These are phyloP conservation scores for Pythium dissotocum DNA, from an alignment of 352 stramenopile genomes.

Conservation along the genomic window DNA sequence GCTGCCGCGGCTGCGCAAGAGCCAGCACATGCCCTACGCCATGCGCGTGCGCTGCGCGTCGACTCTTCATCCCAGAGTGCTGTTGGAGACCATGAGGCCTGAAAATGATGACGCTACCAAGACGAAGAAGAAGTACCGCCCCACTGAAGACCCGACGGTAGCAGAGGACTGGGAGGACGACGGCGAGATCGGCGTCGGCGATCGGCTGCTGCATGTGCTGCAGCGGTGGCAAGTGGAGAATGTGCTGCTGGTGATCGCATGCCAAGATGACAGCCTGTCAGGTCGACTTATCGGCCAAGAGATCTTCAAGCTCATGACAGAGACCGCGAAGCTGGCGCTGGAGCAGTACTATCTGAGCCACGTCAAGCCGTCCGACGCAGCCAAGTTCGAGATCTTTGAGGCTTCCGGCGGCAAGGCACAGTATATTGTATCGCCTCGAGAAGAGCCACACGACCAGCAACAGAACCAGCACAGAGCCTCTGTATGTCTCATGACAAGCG, in stretches of 20 bases:
- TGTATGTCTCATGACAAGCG: constrained; percentile 55
- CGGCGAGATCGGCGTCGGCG: constrained; percentile 51
- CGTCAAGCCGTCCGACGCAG: constrained; percentile 43
- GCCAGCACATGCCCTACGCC: constrained; percentile 51
- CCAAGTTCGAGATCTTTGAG: constrained; percentile 51
- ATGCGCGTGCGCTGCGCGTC: constrained; percentile 35
- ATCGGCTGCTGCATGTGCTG: constrained; percentile 78
- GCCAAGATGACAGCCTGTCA: constrained; percentile 65
- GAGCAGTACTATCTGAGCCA: constrained; percentile 72
- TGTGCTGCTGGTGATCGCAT: constrained; percentile 61
- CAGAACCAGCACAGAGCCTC: constrained; percentile 21
- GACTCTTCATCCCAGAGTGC: constrained; percentile 15
- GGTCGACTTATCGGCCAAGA: constrained; percentile 62
- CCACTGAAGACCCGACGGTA: constrained; percentile 33
- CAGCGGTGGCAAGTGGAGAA: constrained; percentile 83
- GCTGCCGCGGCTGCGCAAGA: constrained; percentile 43
- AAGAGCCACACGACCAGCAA: constrained; percentile 27
- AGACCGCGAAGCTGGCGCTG: constrained; percentile 73
- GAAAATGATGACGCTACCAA: neutral
- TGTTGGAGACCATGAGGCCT: constrained; percentile 4
- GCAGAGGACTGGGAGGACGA: constrained; percentile 61
- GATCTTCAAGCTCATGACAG: constrained; percentile 63
- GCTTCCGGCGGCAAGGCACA: constrained; percentile 16
- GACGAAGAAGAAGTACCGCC: constrained; percentile 23
- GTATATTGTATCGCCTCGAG: constrained; percentile 17